Percentiles rank a stretch among this genome's conserved stretches.
These are phyloP conservation scores for Sporothrix brasiliensis DNA, from an alignment of 2,329 filamentous ascomycete species.

Conservation along the genomic window DNA sequence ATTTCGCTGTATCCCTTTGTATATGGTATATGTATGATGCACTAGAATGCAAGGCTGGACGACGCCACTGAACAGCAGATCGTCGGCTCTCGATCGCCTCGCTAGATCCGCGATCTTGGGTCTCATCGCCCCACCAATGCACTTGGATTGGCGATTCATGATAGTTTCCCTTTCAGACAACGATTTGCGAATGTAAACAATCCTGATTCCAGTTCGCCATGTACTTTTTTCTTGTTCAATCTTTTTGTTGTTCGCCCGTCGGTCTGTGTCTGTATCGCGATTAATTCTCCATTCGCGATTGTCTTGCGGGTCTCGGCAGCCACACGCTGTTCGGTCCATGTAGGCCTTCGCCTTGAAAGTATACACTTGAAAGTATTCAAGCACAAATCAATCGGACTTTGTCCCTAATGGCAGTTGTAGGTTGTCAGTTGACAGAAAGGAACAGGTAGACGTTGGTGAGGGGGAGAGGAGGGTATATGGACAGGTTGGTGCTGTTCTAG, in stretches of 20 bases:
- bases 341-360: background rate
- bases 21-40: background rate
- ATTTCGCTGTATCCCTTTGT: background rate
- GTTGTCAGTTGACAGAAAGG: background rate
- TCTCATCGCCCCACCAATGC: background rate
- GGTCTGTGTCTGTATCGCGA: background rate
- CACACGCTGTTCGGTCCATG: background rate
- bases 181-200: background rate
- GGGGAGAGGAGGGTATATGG: background rate
- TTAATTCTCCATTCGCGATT: background rate
- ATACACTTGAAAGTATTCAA: too few relatives aligned
- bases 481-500: background rate
- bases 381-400: background rate
- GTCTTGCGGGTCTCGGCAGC: background rate
- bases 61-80: background rate
- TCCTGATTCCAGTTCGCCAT: background rate
- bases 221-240: background rate
- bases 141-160: background rate
- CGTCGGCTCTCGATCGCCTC: background rate
- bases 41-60: background rate
- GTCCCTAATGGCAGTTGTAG: background rate
- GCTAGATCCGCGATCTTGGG: conserved; percentile 15
- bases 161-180: background rate
- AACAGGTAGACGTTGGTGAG: background rate
- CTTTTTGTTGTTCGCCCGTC: background rate